These are phyloP conservation scores for Boletus vermiculosoides DNA, from an alignment of 768 basidiomycete genomes.

Conservation along the genomic window DNA sequence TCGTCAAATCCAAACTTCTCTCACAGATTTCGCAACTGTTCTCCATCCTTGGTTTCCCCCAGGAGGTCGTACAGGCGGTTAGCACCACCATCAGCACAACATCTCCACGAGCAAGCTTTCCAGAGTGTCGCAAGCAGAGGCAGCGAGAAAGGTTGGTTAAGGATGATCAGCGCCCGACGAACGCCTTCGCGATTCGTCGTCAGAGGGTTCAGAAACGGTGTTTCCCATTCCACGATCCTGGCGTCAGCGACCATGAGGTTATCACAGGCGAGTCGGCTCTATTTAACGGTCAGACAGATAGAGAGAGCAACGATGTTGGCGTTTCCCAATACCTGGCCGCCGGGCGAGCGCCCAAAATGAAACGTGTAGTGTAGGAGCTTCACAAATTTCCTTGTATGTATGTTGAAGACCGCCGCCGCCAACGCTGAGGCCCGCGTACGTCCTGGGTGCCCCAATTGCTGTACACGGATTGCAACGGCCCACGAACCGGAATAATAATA, in stretches of 20 bases:
- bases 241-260: slow-evolving; percentile 4
- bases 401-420: slow-evolving; percentile 1
- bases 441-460: slow-evolving; percentile 5
- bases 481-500: slow-evolving; percentile 2
- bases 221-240: slow-evolving; percentile 23
- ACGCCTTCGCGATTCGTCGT: background rate
- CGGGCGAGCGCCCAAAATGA: background rate
- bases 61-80: slow-evolving; percentile 73
- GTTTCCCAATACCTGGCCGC: background rate
- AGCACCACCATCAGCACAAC: slow-evolving; percentile 87
- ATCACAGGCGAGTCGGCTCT: background rate
- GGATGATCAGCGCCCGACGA: slow-evolving; percentile 68
- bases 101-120: slow-evolving; percentile 47
- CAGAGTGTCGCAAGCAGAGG: slow-evolving; percentile 64
- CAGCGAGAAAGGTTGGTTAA: slow-evolving; percentile 83
- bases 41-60: background rate
- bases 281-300: background rate
- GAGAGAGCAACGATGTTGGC: background rate
- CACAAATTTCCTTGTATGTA: slow-evolving; percentile 21
- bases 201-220: slow-evolving; percentile 24
- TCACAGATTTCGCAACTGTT: slow-evolving; percentile 16
- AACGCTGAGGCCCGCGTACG: background rate
- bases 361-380: background rate
- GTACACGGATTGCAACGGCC: slow-evolving; percentile 2
- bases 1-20: background rate